A percentile compares a stretch with the other conserved stretches of the same genome.
These are phyloP conservation scores for Acmispon strigosus DNA, from an alignment of 306 rosid genomes.

Conservation along the genomic window DNA sequence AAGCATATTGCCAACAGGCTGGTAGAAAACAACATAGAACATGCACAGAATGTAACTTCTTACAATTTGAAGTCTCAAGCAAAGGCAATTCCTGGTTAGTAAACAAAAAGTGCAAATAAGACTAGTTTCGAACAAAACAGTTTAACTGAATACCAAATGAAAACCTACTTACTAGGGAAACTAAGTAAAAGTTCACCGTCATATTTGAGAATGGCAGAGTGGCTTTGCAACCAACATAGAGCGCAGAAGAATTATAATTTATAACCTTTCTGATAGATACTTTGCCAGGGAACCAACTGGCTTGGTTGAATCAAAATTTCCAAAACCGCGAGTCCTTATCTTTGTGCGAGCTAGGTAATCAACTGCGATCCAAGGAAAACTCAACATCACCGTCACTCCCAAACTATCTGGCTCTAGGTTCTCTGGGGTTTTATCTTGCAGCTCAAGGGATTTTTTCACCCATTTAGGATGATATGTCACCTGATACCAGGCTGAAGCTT, in stretches of 20 bases:
- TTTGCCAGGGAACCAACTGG: constrained; percentile 55
- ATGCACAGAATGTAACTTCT: neutral
- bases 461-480: constrained; percentile 77
- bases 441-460: constrained; percentile 39
- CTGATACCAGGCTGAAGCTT: constrained; percentile 86
- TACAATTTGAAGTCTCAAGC: neutral
- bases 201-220: constrained; percentile 37
- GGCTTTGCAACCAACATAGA: constrained; percentile 38
- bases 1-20: neutral
- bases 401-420: constrained; percentile 30
- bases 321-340: constrained; percentile 33
- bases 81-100: neutral
- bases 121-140: neutral
- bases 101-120: neutral
- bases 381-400: constrained; percentile 42
- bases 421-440: constrained; percentile 26
- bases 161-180: neutral
- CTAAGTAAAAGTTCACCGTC: neutral
- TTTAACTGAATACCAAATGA: neutral
- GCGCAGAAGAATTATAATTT: constrained; percentile 26
- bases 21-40: neutral
- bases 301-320: constrained; percentile 35
- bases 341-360: constrained; percentile 81
- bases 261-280: constrained; percentile 57
- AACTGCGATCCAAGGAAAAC: constrained; percentile 82